These are phyloP conservation scores for Musa acuminata DNA, from an alignment of 176 grass and related monocot species.

Conservation along the genomic window DNA sequence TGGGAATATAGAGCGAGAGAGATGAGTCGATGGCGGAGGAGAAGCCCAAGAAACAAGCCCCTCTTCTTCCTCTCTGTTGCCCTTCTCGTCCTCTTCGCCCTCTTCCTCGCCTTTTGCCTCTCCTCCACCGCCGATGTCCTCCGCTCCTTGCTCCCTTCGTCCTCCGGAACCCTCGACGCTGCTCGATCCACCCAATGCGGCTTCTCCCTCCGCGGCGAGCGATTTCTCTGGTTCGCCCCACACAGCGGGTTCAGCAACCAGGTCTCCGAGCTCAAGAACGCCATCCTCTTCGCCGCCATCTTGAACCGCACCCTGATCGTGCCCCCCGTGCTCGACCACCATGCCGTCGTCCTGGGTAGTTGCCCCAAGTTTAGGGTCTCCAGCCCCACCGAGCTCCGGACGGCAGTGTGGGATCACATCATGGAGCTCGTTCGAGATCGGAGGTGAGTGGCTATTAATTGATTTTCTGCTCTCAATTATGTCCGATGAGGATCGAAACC, in stretches of 20 bases:
- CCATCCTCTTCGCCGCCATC: slow-evolving; percentile 53
- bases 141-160: slow-evolving; percentile 28
- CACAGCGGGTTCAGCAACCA: slow-evolving; percentile 97
- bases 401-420: slow-evolving; percentile 66
- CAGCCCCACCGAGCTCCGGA: slow-evolving; percentile 42
- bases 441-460: slow-evolving; percentile 32
- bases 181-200: slow-evolving; percentile 19
- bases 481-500: not conserved
- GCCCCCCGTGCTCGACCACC: slow-evolving; percentile 83
- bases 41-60: slow-evolving; percentile 31
- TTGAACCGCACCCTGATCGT: slow-evolving; percentile 87
- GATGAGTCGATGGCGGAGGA: slow-evolving; percentile 54
- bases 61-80: slow-evolving; percentile 29
- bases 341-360: slow-evolving; percentile 81
- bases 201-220: slow-evolving; percentile 30
- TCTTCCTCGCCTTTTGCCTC: slow-evolving; percentile 29
- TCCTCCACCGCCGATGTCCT: slow-evolving; percentile 34
- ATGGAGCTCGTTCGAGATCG: slow-evolving; percentile 60
- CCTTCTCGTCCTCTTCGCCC: slow-evolving; percentile 32
- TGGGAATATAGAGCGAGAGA: slow-evolving; percentile 1
- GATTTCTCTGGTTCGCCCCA: slow-evolving; percentile 90
- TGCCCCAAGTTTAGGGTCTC: slow-evolving; percentile 91
- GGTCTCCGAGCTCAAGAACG: slow-evolving; percentile 76
- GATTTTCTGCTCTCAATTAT: not conserved
- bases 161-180: not conserved